Percentiles rank a stretch among this genome's conserved stretches.
Conservation (phyloP, 257 asterid genomes). For the Galeopsis tetrahit region DNA sequence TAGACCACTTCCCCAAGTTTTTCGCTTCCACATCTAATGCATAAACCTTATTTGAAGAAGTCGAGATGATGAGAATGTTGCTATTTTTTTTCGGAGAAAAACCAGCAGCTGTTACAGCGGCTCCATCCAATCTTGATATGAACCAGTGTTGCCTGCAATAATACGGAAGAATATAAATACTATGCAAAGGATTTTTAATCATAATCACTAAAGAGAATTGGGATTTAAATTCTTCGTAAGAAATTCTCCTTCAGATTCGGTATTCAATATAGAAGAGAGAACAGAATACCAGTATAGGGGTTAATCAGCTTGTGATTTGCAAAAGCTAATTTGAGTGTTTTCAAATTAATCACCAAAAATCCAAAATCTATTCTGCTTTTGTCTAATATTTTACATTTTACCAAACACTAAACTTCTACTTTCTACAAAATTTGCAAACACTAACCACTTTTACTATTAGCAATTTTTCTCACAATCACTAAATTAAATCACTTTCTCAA, state of each 20-base stretch:
- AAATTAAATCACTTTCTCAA: too few species aligned
- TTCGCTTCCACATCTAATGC: slow-evolving; percentile 97
- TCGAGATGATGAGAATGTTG: slow-evolving; percentile 76
- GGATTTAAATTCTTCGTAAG: neutral
- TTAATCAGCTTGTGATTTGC: too few species aligned
- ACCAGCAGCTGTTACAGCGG: slow-evolving; percentile 95
- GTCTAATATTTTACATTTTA: too few species aligned
- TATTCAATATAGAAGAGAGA: neutral
- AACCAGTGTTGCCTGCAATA: slow-evolving; percentile 95
- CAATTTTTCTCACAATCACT: too few species aligned
- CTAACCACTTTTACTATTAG: too few species aligned
- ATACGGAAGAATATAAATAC: slow-evolving; percentile 3
- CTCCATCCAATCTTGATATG: slow-evolving; percentile 88
- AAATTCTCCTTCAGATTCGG: neutral
- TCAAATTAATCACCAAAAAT: too few species aligned
- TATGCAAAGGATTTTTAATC: slow-evolving; percentile 15
- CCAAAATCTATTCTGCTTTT: too few species aligned
- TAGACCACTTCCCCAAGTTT: slow-evolving; percentile 94
- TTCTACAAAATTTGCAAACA: too few species aligned
- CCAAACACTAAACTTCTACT: too few species aligned
- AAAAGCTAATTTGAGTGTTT: too few species aligned
- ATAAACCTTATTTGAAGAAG: slow-evolving; percentile 91
- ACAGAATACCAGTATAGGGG: too few species aligned
- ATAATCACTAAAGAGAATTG: neutral
- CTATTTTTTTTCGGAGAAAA: slow-evolving; percentile 74